Base-by-base conservation (phyloP, 768 basidiomycete species). In the Termitomyces sp. region DNA sequence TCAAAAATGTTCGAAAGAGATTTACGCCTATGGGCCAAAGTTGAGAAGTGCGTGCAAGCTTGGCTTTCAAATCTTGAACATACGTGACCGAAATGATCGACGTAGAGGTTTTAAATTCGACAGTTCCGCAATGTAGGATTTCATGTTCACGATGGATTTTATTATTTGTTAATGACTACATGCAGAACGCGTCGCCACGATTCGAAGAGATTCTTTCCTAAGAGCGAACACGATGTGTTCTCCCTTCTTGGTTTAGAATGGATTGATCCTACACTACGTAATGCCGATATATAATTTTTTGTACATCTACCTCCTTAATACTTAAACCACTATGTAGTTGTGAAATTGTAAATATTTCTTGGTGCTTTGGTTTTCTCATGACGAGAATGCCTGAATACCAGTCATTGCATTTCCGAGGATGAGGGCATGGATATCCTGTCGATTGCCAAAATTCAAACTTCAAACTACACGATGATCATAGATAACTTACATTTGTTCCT, bases 381-480 rank as follows among this genome's bases (percentile, higher is more conserved):
- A 86, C 29, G 82, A 80, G 67, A 98, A 98, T 1, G 96, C 96
- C 42, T 84, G 84, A 43, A 94, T 82, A 14, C 85, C 93, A 1
- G 96, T 98, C 67, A 98, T 86, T 1, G 94, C 91, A 67, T 91
- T 95, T 53, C 96, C 96, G 39, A 99, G 76, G 53, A 98, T 92
- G 58, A 96, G 87, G n/a, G 91, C 79, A 65, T 92, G 91, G 44
- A 94, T 90, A 62, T 94, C 91, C 87, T 93, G 59, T 55, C 18
- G n/a, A 60, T 62, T 48, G 59, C 36, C 48, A 20, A n/a, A 47
- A 31, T 18, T 59, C 58, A 52, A n/a, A 57, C 58, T 50, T 34
- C 7, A 1, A 53, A 65, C 56, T 55, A 58, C 51, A 59, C 20
- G 16, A 46, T 24, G 54, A 8, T 46, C 31, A 7, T 44, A 26